Evolutionary conservation across 352 stramenopile species (phyloP), one percentile per base, ranked within the genome.

Genomic region (Globisporangium emineosum): DNA sequence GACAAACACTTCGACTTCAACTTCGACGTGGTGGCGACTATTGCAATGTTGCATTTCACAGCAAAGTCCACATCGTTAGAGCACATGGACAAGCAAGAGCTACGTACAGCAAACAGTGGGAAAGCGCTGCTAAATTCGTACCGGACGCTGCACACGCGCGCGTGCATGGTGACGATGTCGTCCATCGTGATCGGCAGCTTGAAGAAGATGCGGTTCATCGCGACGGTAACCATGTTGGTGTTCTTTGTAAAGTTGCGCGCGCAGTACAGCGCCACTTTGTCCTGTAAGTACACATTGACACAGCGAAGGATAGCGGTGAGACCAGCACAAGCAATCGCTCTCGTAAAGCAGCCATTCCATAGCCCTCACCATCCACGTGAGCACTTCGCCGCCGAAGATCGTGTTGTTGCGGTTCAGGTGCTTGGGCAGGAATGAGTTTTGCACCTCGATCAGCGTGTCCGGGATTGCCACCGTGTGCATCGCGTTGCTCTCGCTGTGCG

Each of bases 341-440:
- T n/a, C 19, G 10, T 13, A 9, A 21, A 10, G 19, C 40, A 21
- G 5, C 21, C 17, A 8, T 47, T 47, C 0, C 5, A 21, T 21
- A 3, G 40, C 37, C 8, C 40, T 47, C 21, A 47, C 40, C 65
- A 69, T 45, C 32, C 60, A 69, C 45, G 59, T 60, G 65, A 63
- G 61, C 57, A 88, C 72, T 66, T 90, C 81, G n/a, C 77, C 81
- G 4, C 81, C 81, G 63, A 88, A 88, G 50, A 89, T 89, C 56
- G 81, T 90, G 64, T 90, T 84, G 76, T 90, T 90, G 29, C 76
- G 76, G 70, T 89, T 90, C 42, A 90, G 37, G 64, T 90, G 79
- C 66, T 90, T 90, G 32, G 81, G 81, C 64, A 86, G 35, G 60
- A 90, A 90, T 37, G 74, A 88, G 67, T 88, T 89, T 47, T 89